Conservation (phyloP, 2,329 filamentous ascomycete genomes). For the Mycosphaerella sp. region DNA sequence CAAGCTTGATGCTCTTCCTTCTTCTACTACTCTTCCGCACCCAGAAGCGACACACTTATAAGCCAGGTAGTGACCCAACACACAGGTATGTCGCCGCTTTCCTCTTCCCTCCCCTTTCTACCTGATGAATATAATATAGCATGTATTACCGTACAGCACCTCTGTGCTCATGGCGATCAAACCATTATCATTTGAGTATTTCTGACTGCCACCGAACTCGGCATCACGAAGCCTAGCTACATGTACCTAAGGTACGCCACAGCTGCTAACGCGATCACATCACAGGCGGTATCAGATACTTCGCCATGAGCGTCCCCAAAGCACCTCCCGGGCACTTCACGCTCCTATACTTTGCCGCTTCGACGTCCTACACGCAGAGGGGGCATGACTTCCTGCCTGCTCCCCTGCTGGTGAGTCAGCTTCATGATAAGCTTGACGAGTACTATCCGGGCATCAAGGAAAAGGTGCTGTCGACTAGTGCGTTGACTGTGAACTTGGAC, state of each 20-base stretch:
- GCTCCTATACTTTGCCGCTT: slow-evolving; percentile 75
- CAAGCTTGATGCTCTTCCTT: slow-evolving; percentile 41
- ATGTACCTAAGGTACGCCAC: not conserved
- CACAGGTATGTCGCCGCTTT: slow-evolving; percentile 1
- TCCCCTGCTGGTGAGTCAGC: slow-evolving; percentile 55
- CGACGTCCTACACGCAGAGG: slow-evolving; percentile 64
- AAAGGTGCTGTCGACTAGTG: slow-evolving; percentile 64
- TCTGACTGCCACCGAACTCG: not conserved
- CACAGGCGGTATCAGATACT: not conserved
- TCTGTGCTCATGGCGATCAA: slow-evolving; percentile 12
- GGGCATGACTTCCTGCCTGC: slow-evolving; percentile 60
- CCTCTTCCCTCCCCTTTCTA: not conserved
- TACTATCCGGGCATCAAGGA: slow-evolving; percentile 63
- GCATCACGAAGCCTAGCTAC: not conserved
- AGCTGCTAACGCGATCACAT: slow-evolving; percentile 1
- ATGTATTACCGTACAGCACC: slow-evolving; percentile 12
- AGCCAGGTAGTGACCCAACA: not conserved
- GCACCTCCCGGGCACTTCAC: slow-evolving; percentile 63
- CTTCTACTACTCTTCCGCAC: slow-evolving; percentile 2
- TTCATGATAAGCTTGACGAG: slow-evolving; percentile 64
- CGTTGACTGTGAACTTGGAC: slow-evolving; percentile 73
- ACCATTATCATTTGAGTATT: slow-evolving; percentile 13
- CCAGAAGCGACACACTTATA: not conserved
- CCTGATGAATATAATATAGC: slow-evolving; percentile 9
- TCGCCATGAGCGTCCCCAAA: slow-evolving; percentile 39